These are phyloP conservation scores for Penicillium mononematosum DNA, from an alignment of 495 filamentous ascomycete genomes.

Conservation along the genomic window DNA sequence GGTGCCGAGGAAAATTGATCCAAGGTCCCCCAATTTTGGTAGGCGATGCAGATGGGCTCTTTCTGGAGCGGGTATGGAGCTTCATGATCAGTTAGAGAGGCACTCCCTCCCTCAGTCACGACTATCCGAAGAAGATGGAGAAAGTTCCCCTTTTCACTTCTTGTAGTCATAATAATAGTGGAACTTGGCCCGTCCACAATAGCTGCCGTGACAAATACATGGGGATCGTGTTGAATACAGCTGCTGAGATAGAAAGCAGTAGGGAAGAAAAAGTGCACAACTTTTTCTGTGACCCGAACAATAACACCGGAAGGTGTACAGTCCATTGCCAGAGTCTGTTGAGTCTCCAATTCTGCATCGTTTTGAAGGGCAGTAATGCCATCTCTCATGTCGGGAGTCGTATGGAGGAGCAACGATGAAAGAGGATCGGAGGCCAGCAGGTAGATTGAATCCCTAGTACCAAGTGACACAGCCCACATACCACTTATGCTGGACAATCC, in stretches of 20 bases:
- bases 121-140: slow-evolving; percentile 23
- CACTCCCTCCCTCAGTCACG: slow-evolving; percentile 14
- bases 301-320: slow-evolving; percentile 37
- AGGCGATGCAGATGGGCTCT: slow-evolving; percentile 40
- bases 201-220: slow-evolving; percentile 29
- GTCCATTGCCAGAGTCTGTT: slow-evolving; percentile 57
- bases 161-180: slow-evolving; percentile 29
- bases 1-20: slow-evolving; percentile 40
- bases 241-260: slow-evolving; percentile 19
- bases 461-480: slow-evolving; percentile 49
- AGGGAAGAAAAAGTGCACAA: slow-evolving; percentile 40
- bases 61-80: slow-evolving; percentile 23
- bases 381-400: slow-evolving; percentile 32
- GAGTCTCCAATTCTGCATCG: slow-evolving; percentile 48
- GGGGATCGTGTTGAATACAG: slow-evolving; percentile 18
- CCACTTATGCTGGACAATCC: slow-evolving; percentile 35
- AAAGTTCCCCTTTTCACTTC: slow-evolving; percentile 21
- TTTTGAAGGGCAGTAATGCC: slow-evolving; percentile 40
- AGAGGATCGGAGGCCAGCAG: slow-evolving; percentile 42
- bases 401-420: slow-evolving; percentile 39
- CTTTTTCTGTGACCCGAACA: slow-evolving; percentile 58
- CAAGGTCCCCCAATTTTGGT: slow-evolving; percentile 26
- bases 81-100: slow-evolving; percentile 15
- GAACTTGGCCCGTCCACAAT: slow-evolving; percentile 31
- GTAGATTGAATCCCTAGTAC: slow-evolving; percentile 35